These are phyloP conservation scores for Ilyonectria sp. DNA, from an alignment of 2,329 filamentous ascomycete genomes.

Conservation along the genomic window DNA sequence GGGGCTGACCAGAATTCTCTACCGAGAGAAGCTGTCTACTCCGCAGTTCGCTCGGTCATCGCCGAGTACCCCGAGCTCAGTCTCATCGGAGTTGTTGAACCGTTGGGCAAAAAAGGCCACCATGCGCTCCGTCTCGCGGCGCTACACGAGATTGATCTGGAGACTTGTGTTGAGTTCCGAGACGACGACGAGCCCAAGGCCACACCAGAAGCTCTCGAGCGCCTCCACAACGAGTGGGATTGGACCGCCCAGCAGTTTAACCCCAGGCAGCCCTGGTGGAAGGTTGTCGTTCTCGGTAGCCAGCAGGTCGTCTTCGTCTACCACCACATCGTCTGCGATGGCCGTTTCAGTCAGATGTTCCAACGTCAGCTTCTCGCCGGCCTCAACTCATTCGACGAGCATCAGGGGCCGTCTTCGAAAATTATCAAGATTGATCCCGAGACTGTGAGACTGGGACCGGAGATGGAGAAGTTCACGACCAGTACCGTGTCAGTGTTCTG, in stretches of 20 bases:
- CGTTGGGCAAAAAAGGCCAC: not conserved
- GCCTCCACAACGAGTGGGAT: slow-evolving; percentile 35
- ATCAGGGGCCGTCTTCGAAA: not conserved
- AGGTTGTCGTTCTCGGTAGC: slow-evolving; percentile 34
- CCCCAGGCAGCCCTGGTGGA: slow-evolving; percentile 34
- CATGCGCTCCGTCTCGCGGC: slow-evolving; percentile 24
- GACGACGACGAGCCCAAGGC: not conserved
- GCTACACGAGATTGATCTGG: slow-evolving; percentile 36
- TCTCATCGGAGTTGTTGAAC: slow-evolving; percentile 10
- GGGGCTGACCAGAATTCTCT: not conserved
- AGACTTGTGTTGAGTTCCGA: slow-evolving; percentile 30
- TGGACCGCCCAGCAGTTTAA: slow-evolving; percentile 32
- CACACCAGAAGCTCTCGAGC: slow-evolving; percentile 21
- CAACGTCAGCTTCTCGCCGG: slow-evolving; percentile 32
- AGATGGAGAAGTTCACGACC: slow-evolving; percentile 20
- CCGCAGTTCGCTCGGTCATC: slow-evolving; percentile 22
- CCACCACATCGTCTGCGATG: slow-evolving; percentile 39
- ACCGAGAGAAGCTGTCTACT: slow-evolving; percentile 18
- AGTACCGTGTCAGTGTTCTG: slow-evolving; percentile 15
- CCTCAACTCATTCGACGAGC: slow-evolving; percentile 20
- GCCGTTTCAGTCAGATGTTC: slow-evolving; percentile 30
- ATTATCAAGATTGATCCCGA: slow-evolving; percentile 28
- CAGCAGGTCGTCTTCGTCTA: slow-evolving; percentile 35
- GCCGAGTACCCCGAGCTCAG: slow-evolving; percentile 28
- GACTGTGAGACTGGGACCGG: slow-evolving; percentile 19